Conservation (phyloP, 106 monocot species). For the Iris macrosiphon region DNA sequence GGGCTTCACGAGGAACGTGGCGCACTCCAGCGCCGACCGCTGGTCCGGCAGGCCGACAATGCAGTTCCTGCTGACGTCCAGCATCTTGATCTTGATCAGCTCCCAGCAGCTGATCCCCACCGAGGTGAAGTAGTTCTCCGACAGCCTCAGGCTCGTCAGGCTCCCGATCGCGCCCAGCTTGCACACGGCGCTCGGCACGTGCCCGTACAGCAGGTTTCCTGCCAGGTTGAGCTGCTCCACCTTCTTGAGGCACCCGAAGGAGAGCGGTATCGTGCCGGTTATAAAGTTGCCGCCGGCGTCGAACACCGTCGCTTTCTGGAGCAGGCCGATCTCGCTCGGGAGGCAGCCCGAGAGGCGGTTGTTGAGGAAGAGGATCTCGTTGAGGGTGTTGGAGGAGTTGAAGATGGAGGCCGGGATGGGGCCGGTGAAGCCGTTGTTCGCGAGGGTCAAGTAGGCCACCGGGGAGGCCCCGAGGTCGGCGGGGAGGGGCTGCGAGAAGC, state of each 20-base stretch:
- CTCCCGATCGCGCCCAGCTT: not conserved
- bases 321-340: slow-evolving; percentile 30
- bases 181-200: slow-evolving; percentile 35
- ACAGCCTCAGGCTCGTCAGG: not conserved
- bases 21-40: not conserved
- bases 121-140: not conserved
- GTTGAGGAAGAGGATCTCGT: slow-evolving; percentile 45
- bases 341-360: slow-evolving; percentile 39
- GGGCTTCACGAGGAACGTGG: not conserved
- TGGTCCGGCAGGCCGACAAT: slow-evolving; percentile 1
- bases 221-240: slow-evolving; percentile 59
- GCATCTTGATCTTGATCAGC: not conserved
- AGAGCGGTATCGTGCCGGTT: slow-evolving; percentile 30
- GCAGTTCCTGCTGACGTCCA: too few species aligned
- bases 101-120: not conserved
- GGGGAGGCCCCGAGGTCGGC: slow-evolving; percentile 20
- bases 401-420: too few species aligned
- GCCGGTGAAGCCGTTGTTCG: slow-evolving; percentile 55
- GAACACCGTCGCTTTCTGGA: slow-evolving; percentile 28
- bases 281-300: slow-evolving; percentile 31
- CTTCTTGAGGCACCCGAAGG: slow-evolving; percentile 33
- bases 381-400: slow-evolving; percentile 20
- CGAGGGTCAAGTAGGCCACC: slow-evolving; percentile 24
- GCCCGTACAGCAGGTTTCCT: slow-evolving; percentile 31
- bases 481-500: slow-evolving; percentile 19